These are phyloP conservation scores for Colletotrichum aenigma DNA, from an alignment of 2,329 filamentous ascomycete genomes.

Conservation along the genomic window DNA sequence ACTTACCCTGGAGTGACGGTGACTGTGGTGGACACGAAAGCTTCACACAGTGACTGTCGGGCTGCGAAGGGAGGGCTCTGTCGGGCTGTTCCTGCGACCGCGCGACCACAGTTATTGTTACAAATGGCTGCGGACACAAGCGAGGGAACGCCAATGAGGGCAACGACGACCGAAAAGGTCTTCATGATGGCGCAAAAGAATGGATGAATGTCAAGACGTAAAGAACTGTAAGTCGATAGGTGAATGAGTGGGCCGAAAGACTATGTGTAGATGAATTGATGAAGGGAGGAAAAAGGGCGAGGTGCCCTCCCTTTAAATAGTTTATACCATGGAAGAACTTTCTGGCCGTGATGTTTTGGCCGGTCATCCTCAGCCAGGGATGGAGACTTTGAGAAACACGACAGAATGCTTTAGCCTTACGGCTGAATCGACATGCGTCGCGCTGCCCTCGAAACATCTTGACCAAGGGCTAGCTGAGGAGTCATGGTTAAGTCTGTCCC, in stretches of 20 bases:
- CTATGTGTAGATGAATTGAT: background rate
- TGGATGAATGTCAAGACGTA: background rate
- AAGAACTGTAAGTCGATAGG: background rate
- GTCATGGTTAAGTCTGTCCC: background rate
- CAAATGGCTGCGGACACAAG: background rate
- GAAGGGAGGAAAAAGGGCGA: background rate
- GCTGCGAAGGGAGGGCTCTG: background rate
- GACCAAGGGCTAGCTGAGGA: background rate
- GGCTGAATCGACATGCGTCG: background rate
- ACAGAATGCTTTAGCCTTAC: background rate
- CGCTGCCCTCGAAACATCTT: background rate
- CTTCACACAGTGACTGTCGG: background rate
- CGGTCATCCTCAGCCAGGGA: background rate
- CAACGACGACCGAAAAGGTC: background rate
- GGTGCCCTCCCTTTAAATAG: background rate
- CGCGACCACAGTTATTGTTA: constrained; percentile 18
- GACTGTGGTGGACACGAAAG: constrained; percentile 6
- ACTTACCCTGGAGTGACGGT: constrained; percentile 14
- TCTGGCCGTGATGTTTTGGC: background rate
- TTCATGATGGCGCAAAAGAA: background rate
- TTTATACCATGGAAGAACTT: background rate
- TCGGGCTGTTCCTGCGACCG: constrained; percentile 4
- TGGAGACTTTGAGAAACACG: background rate
- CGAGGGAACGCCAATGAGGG: background rate
- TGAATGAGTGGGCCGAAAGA: background rate